Evolutionary conservation across 208 protist species (phyloP), one percentile per base, ranked within the genome.

Genomic region (Leishmania tarentolae): DNA sequence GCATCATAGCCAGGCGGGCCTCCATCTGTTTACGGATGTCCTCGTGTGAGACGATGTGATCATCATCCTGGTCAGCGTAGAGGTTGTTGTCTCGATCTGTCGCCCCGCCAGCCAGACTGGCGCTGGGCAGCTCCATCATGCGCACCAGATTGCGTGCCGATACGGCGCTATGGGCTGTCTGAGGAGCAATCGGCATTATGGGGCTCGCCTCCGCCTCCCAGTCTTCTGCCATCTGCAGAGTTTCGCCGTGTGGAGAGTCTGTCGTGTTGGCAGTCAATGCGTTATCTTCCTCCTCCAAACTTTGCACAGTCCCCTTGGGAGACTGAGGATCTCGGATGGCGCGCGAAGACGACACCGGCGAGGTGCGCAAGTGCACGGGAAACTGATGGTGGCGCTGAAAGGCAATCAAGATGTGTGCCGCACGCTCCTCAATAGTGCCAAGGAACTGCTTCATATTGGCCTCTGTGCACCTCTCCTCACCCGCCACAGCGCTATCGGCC

Each of bases 391-490:
- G 89, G n/a, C 81, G 81, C 83, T 96, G 90, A 56, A 87, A 91
- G 15, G 93, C 90, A 78, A 81, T 91, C 56, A 98, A 82, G 59
- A 98, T 91, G 61, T 91, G 85, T 61, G 83, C 96, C 5, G 94
- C 91, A 21, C 91, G 90, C 82, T 98, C 92, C 87, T 98, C 97
- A 83, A 98, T 96, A n/a, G 88, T 83, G 52, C 95, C 97, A 57
- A 98, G 90, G 81, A 93, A 96, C 63, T 87, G 83, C 79, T 97
- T 85, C 79, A 98, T 90, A 82, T 95, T 98, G n/a, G 84, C 86
- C 86, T 98, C 95, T 24, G 89, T 98, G 78, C 94, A 98, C 61
- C 65, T 31, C 79, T 81, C 71, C 75, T 84, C 84, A 7, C 77
- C 75, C 46, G 82, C 80, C n/a, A 79, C 75, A 21, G 80, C 47